These are phyloP conservation scores for Escovopsis sp. DNA, from an alignment of 2,329 filamentous ascomycete genomes.

Conservation along the genomic window DNA sequence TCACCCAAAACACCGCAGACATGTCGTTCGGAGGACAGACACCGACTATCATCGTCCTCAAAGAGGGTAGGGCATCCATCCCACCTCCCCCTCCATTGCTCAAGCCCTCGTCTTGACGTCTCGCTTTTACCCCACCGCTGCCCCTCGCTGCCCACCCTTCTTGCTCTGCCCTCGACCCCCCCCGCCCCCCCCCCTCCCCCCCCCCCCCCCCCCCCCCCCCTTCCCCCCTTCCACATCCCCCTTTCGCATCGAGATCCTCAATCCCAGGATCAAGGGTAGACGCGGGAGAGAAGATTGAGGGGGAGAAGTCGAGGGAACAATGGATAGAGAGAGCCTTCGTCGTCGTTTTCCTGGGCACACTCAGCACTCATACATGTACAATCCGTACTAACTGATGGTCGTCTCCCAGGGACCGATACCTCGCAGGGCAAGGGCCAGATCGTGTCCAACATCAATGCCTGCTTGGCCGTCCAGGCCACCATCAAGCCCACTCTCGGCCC, in stretches of 20 bases:
- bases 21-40: constrained; percentile 98
- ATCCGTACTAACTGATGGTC: neutral
- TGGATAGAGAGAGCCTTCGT: too few relatives aligned
- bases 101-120: constrained; percentile 8
- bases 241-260: too few relatives aligned
- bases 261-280: too few relatives aligned
- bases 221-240: too few relatives aligned
- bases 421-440: constrained; percentile 96
- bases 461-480: constrained; percentile 84
- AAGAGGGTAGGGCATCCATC: constrained; percentile 57
- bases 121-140: constrained; percentile 32
- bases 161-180: constrained; percentile 6
- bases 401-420: constrained; percentile 67
- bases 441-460: constrained; percentile 96
- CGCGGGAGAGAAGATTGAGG: constrained; percentile 1
- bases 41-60: constrained; percentile 94
- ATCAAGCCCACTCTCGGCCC: constrained; percentile 93
- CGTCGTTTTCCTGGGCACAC: too few relatives aligned
- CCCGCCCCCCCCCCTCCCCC: constrained; percentile 4
- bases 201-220: neutral
- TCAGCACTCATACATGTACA: too few relatives aligned
- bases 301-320: too few relatives aligned
- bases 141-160: constrained; percentile 4
- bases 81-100: too few relatives aligned
- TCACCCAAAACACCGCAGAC: constrained; percentile 13